phyloP scores from a whole-genome alignment of 2,329 filamentous ascomycete species.

The Colletotrichum musicola region DNA sequence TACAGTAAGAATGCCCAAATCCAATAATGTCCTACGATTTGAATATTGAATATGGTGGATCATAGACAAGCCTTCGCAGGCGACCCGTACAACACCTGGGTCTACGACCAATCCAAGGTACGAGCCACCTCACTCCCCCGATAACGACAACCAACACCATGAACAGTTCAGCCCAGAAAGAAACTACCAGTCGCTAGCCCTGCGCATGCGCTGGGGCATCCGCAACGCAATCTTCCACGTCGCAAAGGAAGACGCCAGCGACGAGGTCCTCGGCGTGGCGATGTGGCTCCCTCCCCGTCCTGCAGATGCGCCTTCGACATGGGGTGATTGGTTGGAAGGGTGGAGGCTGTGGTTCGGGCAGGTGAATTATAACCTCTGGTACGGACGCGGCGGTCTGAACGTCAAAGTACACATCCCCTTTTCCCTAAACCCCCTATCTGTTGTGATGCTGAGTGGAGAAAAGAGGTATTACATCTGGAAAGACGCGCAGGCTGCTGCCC shows the following conservation, averaged over 20 bases:
- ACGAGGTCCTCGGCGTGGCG: constrained; percentile 74
- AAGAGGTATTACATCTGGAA: constrained; percentile 83
- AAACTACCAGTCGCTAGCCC: constrained; percentile 72
- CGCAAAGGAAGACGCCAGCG: constrained; percentile 68
- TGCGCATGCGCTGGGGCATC: constrained; percentile 79
- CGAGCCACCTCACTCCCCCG: too few relatives aligned
- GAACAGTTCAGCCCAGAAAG: constrained; percentile 68
- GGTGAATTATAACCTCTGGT: constrained; percentile 74
- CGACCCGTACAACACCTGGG: constrained; percentile 77
- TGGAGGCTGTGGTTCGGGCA: constrained; percentile 78
- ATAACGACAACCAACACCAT: neutral
- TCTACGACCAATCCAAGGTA: constrained; percentile 67
- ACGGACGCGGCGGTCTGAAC: constrained; percentile 77
- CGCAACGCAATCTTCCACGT: constrained; percentile 77
- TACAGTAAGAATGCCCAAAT: constrained; percentile 59
- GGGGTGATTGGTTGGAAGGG: constrained; percentile 71
- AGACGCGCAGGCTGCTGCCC: constrained; percentile 70
- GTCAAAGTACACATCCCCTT: constrained; percentile 51
- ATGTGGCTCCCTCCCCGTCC: constrained; percentile 77
- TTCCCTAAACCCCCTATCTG: too few relatives aligned
- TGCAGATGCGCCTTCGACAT: constrained; percentile 62
- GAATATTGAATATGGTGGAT: too few relatives aligned
- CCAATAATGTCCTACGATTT: too few relatives aligned
- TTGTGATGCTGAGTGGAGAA: too few relatives aligned
- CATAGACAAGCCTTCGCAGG: constrained; percentile 69